These are phyloP conservation scores for Pythium apleroticum DNA, from an alignment of 352 stramenopile species.

Conservation along the genomic window DNA sequence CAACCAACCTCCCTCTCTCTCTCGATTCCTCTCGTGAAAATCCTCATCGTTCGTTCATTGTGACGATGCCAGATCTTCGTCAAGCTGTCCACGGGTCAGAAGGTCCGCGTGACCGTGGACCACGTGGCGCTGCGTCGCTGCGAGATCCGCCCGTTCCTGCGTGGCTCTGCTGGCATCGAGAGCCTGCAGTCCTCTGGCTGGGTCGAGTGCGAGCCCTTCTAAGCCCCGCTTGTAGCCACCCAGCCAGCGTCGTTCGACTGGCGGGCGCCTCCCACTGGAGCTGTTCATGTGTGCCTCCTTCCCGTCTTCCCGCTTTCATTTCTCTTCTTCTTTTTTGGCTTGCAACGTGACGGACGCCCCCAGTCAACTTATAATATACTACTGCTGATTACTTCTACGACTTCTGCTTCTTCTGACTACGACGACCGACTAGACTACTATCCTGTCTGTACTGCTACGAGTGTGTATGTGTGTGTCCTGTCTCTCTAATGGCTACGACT, in stretches of 20 bases:
- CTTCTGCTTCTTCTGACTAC: conserved; percentile 3
- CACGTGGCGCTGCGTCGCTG: conserved; percentile 41
- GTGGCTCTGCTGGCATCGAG: conserved; percentile 41
- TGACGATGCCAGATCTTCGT: conserved; percentile 75
- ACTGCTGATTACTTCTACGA: conserved; percentile 9
- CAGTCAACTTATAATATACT: conserved; percentile 14
- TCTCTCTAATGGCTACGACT: neutral
- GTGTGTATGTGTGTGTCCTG: neutral
- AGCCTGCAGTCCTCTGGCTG: conserved; percentile 57
- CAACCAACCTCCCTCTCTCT: no score
- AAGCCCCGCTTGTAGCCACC: neutral
- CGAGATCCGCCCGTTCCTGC: conserved; percentile 63
- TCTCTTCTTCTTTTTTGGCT: conserved; percentile 9
- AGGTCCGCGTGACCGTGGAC: conserved; percentile 61
- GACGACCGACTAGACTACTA: neutral
- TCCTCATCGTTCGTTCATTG: no score
- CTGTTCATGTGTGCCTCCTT: no score
- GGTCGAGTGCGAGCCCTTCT: conserved; percentile 67
- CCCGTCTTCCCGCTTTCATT: neutral
- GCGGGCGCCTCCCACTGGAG: neutral
- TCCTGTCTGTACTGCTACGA: neutral
- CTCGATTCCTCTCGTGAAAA: no score
- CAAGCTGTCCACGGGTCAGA: conserved; percentile 60
- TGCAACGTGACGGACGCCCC: neutral
- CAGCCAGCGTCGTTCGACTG: neutral